phyloP scores from a whole-genome alignment of 805 yeast genomes.

The Candida ovalis region DNA sequence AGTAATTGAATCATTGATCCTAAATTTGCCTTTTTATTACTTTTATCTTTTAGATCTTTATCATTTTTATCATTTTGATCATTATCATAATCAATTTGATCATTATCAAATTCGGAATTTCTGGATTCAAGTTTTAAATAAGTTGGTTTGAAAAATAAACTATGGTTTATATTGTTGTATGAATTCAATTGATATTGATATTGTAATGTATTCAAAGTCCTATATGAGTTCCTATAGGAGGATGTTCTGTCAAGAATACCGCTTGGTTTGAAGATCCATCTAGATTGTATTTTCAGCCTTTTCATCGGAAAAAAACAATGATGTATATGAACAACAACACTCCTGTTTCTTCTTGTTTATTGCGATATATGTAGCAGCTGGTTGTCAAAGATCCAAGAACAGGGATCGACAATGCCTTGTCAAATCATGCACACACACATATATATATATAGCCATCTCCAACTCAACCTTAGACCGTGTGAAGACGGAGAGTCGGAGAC shows the following conservation, averaged over 20 bases:
- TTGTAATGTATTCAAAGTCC: neutral
- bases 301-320: neutral
- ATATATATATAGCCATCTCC: no score
- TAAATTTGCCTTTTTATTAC: conserved; percentile 43
- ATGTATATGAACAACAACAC: no score
- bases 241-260: neutral
- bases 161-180: neutral
- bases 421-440: no score
- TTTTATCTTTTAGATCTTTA: conserved; percentile 8
- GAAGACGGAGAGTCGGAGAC: no score
- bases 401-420: no score
- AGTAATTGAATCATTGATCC: conserved; percentile 52
- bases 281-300: neutral
- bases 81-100: neutral
- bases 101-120: neutral
- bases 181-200: neutral
- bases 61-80: neutral
- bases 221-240: no score
- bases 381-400: no score
- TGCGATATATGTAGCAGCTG: no score
- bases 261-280: neutral
- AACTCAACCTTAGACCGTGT: no score
- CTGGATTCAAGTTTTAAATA: neutral
- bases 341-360: no score
- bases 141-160: conserved; percentile 1